These are phyloP conservation scores for Tylopilus vinaceipallidus DNA, from an alignment of 768 basidiomycete genomes.

Conservation along the genomic window DNA sequence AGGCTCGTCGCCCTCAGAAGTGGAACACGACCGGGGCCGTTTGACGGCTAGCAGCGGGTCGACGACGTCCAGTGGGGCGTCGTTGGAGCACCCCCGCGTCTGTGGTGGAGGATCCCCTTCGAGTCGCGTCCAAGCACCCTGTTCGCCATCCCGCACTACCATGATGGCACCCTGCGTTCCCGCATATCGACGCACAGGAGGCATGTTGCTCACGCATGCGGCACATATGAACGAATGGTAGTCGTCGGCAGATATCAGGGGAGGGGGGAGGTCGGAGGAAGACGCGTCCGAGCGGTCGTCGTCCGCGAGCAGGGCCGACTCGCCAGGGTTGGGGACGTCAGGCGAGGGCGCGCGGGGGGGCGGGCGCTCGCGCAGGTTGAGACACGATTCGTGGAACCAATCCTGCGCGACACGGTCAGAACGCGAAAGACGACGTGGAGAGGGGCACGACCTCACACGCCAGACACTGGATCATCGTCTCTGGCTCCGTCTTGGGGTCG, in stretches of 20 bases:
- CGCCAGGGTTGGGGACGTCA: conserved; percentile 3
- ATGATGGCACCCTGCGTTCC: conserved; percentile 68
- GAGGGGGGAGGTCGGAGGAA: conserved; percentile 62
- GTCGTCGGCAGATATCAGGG: conserved; percentile 62
- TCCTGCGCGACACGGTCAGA: conserved; percentile 47
- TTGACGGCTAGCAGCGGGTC: conserved; percentile 37
- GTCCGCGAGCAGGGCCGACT: conserved; percentile 37
- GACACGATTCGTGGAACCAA: conserved; percentile 91
- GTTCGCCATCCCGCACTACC: conserved; percentile 52
- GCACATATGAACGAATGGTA: conserved; percentile 79
- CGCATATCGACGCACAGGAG: conserved; percentile 56
- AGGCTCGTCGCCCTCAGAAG: conserved; percentile 30
- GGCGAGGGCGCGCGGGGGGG: conserved; percentile 43
- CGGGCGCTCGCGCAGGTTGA: conserved; percentile 72
- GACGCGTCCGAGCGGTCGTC: conserved; percentile 59
- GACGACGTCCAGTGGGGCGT: conserved; percentile 26
- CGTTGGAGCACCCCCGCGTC: not conserved
- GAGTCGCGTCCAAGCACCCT: conserved; percentile 52
- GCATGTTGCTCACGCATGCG: conserved; percentile 57
- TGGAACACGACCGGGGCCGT: conserved; percentile 37
- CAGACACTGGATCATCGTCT: conserved; percentile 89
- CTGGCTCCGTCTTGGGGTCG: conserved; percentile 67
- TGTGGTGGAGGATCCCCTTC: conserved; percentile 26
- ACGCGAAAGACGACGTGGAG: not conserved
- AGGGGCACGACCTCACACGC: conserved; percentile 63